A percentile compares a stretch with the other conserved stretches of the same genome.
Conservation (phyloP, 768 basidiomycete species). For the Clathrus columnatus region DNA sequence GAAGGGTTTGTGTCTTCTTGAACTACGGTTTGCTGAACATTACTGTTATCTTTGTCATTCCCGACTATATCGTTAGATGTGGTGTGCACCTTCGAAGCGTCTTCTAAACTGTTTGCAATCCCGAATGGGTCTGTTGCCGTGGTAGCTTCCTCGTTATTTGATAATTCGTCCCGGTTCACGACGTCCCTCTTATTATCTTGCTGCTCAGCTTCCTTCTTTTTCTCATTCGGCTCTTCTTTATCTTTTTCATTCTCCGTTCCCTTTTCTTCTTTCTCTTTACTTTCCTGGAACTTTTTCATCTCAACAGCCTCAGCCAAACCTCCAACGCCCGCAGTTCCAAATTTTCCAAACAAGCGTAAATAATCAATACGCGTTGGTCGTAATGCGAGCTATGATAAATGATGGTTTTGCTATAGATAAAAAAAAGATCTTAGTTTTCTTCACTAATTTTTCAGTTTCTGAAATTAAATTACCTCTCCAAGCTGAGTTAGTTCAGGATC, state of each 20-base stretch:
- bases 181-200: neutral
- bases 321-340: constrained; percentile 68
- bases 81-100: neutral
- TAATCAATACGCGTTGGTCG: constrained; percentile 67
- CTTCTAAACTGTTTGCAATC: neutral
- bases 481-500: constrained; percentile 48
- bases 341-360: constrained; percentile 72
- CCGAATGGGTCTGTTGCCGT: no score
- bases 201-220: neutral
- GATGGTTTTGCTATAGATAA: constrained; percentile 54
- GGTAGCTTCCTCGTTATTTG: neutral
- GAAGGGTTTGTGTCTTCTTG: no score
- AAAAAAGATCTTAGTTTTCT: constrained; percentile 3
- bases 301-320: constrained; percentile 31
- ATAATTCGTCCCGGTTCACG: neutral
- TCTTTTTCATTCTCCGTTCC: constrained; percentile 31
- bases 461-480: no score
- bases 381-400: constrained; percentile 74
- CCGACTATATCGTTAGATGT: no score
- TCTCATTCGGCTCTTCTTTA: no score
- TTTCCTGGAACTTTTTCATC: constrained; percentile 25
- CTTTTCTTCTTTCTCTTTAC: constrained; percentile 27
- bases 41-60: no score
- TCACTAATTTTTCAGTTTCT: no score
- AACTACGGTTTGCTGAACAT: no score